These are phyloP conservation scores for Sclerotinia glacialis DNA, from an alignment of 2,329 filamentous ascomycete species.

Conservation along the genomic window DNA sequence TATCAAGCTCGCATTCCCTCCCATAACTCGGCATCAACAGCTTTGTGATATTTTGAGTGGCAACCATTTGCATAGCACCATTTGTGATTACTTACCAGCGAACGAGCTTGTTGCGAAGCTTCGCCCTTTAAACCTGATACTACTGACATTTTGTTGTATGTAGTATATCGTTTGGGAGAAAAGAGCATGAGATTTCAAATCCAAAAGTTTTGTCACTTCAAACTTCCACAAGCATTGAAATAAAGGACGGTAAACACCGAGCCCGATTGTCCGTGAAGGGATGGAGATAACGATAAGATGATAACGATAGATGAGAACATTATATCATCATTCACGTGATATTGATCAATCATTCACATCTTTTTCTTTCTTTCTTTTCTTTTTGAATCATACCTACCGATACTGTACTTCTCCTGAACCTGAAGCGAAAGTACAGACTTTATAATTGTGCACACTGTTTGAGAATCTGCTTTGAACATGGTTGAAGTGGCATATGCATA, in stretches of 20 bases:
- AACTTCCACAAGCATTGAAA: constrained; percentile 16
- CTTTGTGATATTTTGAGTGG: constrained; percentile 14
- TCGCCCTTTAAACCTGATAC: constrained; percentile 34
- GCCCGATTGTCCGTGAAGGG: neutral
- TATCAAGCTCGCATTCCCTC: neutral
- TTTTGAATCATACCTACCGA: neutral
- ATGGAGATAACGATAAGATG: constrained; percentile 7
- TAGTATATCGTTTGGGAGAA: constrained; percentile 5
- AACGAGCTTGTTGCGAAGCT: constrained; percentile 36
- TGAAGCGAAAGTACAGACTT: neutral
- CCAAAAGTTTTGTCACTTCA: constrained; percentile 19
- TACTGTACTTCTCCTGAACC: neutral
- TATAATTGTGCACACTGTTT: neutral
- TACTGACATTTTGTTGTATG: constrained; percentile 34
- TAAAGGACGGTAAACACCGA: constrained; percentile 16
- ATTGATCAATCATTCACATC: neutral
- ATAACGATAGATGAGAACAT: neutral
- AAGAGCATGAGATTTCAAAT: neutral
- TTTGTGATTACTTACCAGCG: constrained; percentile 34
- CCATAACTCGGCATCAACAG: neutral
- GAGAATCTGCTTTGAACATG: neutral
- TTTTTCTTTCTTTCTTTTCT: neutral
- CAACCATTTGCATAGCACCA: neutral
- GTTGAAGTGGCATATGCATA: neutral
- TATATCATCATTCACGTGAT: neutral